Percentiles rank a stretch among this genome's conserved stretches.
Conservation (phyloP, 2,329 filamentous ascomycete species). For the Emmonsiellopsis sp. region DNA sequence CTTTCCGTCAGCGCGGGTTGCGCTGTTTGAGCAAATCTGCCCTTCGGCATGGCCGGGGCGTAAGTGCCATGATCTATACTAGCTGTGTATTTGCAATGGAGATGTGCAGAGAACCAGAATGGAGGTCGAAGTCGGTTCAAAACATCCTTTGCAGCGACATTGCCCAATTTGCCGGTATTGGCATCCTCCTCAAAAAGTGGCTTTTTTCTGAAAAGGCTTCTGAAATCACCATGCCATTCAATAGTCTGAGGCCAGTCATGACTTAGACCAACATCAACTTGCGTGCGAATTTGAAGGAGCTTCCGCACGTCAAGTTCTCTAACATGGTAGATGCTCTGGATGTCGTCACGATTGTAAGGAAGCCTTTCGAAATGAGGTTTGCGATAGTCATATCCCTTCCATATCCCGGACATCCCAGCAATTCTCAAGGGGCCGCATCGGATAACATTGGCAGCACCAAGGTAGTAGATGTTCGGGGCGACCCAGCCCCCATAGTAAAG, state of each 20-base stretch:
- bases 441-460: constrained; percentile 85
- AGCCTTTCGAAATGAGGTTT: constrained; percentile 77
- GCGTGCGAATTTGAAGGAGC: constrained; percentile 70
- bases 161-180: constrained; percentile 65
- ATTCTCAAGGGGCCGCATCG: constrained; percentile 78
- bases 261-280: constrained; percentile 83
- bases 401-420: constrained; percentile 85
- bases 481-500: constrained; percentile 96
- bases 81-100: constrained; percentile 82
- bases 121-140: constrained; percentile 72
- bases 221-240: constrained; percentile 65
- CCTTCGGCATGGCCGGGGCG: constrained; percentile 1
- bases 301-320: constrained; percentile 88
- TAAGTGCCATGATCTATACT: constrained; percentile 40
- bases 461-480: constrained; percentile 92
- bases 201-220: constrained; percentile 63
- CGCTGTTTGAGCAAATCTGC: background rate
- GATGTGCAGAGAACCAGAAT: constrained; percentile 88
- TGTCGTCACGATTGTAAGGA: constrained; percentile 68
- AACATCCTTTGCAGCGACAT: constrained; percentile 66
- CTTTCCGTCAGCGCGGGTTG: background rate
- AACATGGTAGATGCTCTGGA: constrained; percentile 80
- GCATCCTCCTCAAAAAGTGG: constrained; percentile 68
- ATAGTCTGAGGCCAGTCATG: constrained; percentile 91
- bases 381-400: constrained; percentile 82